These are phyloP conservation scores for Guadua angustifolia DNA, from an alignment of 176 grass and related monocot species.

Conservation along the genomic window DNA sequence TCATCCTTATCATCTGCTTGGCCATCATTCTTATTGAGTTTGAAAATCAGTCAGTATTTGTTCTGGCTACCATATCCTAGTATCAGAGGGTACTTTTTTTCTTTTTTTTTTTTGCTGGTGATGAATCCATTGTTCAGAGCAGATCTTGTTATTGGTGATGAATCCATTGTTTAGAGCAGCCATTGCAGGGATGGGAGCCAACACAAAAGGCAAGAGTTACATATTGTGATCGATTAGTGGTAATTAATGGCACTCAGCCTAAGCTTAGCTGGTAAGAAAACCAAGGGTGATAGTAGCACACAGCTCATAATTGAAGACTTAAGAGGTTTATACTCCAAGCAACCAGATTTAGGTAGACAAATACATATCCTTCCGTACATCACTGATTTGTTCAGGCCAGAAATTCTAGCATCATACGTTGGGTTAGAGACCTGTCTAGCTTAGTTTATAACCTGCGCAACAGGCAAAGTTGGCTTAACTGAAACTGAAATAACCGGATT, in stretches of 20 bases:
- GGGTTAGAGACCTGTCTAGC: not conserved
- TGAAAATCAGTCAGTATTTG: too few relatives aligned
- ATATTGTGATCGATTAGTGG: not conserved
- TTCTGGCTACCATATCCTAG: too few relatives aligned
- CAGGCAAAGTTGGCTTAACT: not conserved
- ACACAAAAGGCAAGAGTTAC: too few relatives aligned
- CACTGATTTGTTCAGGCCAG: not conserved
- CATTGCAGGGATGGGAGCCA: too few relatives aligned
- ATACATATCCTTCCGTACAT: not conserved
- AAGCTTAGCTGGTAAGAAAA: conserved; percentile 19
- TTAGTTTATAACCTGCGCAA: not conserved
- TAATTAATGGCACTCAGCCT: not conserved
- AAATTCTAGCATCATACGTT: not conserved
- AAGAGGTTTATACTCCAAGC: not conserved
- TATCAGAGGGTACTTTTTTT: too few relatives aligned
- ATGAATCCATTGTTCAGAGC: too few relatives aligned
- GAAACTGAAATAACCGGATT: not conserved
- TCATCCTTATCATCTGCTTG: too few relatives aligned
- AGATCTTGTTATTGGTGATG: too few relatives aligned
- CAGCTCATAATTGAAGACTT: not conserved
- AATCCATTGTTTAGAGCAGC: too few relatives aligned
- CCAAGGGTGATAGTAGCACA: not conserved
- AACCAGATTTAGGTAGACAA: not conserved
- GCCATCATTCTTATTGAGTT: too few relatives aligned
- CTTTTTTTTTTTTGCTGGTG: too few relatives aligned